Base-by-base conservation (phyloP, 495 filamentous ascomycete genomes). In the Hypoxylon cercidicola region DNA sequence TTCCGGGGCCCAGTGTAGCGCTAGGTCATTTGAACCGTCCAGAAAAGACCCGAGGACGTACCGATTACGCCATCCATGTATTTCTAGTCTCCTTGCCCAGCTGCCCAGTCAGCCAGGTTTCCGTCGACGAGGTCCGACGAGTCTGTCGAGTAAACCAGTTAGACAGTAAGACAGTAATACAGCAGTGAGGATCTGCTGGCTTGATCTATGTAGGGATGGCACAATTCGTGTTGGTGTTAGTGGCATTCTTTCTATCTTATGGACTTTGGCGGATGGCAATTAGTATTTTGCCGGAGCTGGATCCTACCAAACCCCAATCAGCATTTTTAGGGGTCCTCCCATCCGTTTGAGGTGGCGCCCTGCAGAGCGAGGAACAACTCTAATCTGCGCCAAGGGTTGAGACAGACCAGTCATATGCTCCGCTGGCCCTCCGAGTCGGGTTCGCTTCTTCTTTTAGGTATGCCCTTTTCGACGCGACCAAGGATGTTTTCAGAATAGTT, bases 51-150 rank as follows among this genome's bases (percentile, higher is more conserved):
- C 65, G 60, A 68, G 60, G 16, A 52, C 55, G 40, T 64, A 56
- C 60, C 55, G 65, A 68, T 68, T 68, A 68, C 65, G 65, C 65
- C 65, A 68, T 68, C 55, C 25, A 23, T 35, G n/a, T 39, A 21
- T 68, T 43, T 19, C 20, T 20, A n/a, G 3, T 25, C 30, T 43
- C 19, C 44, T 25, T 63, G 30, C 4, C 10, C 35, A 39, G 18
- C n/a, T 39, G 35, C 4, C 28, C 45, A 25, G 25, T 4, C 30
- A 32, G 5, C 30, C n/a, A n/a, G n/a, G n/a, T n/a, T n/a, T 7
- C 25, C 7, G 25, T 28, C 25, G 9, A 11, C 30, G 10, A 1
- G 30, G 30, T 9, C 30, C 30, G 30, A 9, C 9, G 30, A 32
- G 30, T 8, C 10, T 11, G 8, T 32, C 10, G 30, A 32, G 9